These are phyloP conservation scores for Talaromyces adpressus DNA, from an alignment of 495 filamentous ascomycete species.

Conservation along the genomic window DNA sequence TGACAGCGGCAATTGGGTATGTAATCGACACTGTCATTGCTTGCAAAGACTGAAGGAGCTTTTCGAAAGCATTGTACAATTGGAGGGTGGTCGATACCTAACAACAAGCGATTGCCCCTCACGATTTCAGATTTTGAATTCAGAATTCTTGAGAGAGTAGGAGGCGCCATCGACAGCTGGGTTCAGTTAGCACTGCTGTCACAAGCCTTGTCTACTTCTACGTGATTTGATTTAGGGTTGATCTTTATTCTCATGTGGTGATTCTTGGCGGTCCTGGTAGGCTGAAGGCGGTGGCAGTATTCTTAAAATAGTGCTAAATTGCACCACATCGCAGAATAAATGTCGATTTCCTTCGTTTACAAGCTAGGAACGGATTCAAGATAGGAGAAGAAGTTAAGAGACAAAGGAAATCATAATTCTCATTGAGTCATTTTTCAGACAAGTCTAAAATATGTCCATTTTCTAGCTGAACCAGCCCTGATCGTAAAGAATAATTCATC, in stretches of 20 bases:
- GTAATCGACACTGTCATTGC: background rate
- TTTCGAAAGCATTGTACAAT: background rate
- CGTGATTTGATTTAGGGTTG: background rate
- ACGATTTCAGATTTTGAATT: too few species aligned
- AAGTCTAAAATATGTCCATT: constrained; percentile 6
- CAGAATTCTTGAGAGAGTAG: too few species aligned
- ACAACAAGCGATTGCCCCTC: background rate
- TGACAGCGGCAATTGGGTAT: background rate
- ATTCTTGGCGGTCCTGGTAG: background rate
- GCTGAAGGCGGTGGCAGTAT: background rate
- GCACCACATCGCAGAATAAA: background rate
- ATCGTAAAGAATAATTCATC: constrained; percentile 3
- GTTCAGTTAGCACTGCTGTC: background rate
- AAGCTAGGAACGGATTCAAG: background rate
- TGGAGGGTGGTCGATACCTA: background rate
- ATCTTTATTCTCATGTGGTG: background rate
- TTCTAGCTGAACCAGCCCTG: constrained; percentile 2
- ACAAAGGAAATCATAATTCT: constrained; percentile 6
- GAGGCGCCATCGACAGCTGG: background rate
- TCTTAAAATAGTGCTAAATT: background rate
- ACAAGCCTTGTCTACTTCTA: background rate
- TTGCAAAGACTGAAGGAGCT: background rate
- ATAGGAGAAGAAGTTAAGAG: background rate
- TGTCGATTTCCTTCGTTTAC: background rate
- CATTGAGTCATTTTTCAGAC: constrained; percentile 7